Base-by-base conservation (phyloP, 768 basidiomycete genomes). In the Termitomyces sp. region DNA sequence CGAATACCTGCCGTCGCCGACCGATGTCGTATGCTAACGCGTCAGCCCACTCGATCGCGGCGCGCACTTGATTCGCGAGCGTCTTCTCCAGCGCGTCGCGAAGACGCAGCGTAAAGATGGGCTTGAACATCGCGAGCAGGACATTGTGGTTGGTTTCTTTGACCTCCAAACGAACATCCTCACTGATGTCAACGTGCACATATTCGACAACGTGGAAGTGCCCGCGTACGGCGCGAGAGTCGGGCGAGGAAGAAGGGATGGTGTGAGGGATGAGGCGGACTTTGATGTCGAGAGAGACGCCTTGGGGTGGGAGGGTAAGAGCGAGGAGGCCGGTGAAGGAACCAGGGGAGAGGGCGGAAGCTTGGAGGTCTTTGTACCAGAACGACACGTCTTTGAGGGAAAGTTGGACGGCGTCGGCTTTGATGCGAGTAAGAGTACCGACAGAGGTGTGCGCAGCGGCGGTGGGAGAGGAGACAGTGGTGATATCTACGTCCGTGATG, bases 281-380 rank as follows among this genome's bases (percentile, higher is more conserved):
- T 62, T 85, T 85, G 57, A 90, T 65, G 68, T 89, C 87, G 37
- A 90, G 65, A 57, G 89, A 84, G 62, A 90, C 69, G 31, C 87
- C 89, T 58, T 87, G 80, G 2, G 79, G 77, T 0, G 89, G 88
- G 8, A 90, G 77, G 11, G 71, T 77, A 55, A 90, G 77, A 38
- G 77, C 81, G 45, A 89, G 71, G 34, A 89, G 73, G 0, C 89
- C 89, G 1, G 79, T 83, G 67, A 82, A 83, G 50, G 85, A 80
- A 49, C 69, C 71, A 0, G 85, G 85, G 0, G 81, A 77, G 42
- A 87, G 56, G 2, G 74, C 61, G 4, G 75, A 70, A 4, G 82
- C 73, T 2, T 68, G 71, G 63, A 86, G 83, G 69, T 90, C 87
- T 37, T 77, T 79, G 69, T 87, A 90, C 69, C 80, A 90, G 74